phyloP scores from a whole-genome alignment of 257 asterid genomes.

The Solanum tacnaense region DNA sequence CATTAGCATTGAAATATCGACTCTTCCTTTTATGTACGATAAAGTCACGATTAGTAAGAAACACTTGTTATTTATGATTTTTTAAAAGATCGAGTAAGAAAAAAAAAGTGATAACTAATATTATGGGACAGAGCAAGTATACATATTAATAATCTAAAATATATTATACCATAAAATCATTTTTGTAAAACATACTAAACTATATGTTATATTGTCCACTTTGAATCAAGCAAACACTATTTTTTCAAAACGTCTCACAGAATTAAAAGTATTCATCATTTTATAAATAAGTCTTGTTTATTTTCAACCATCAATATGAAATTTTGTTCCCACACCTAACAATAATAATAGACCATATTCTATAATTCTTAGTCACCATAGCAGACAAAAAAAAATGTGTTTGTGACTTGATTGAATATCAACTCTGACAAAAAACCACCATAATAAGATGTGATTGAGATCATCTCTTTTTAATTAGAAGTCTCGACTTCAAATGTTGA shows the following conservation, averaged over 20 bases:
- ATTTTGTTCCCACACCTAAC: not conserved
- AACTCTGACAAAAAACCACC: not conserved
- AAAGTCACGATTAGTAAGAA: not conserved
- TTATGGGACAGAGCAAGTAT: not conserved
- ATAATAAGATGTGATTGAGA: not conserved
- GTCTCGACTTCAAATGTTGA: not conserved
- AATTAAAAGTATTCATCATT: not conserved
- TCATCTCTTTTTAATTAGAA: not conserved
- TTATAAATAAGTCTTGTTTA: not conserved
- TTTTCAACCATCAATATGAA: not conserved
- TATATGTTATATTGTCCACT: accelerated
- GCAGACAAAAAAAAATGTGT: not conserved
- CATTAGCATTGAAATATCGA: not conserved
- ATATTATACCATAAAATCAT: not conserved
- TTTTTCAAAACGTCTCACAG: not conserved
- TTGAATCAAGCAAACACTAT: too few relatives aligned
- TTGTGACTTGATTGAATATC: not conserved
- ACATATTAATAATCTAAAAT: not conserved
- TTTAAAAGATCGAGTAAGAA: too few relatives aligned
- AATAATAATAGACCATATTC: not conserved
- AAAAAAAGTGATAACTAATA: not conserved
- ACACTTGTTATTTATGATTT: not conserved
- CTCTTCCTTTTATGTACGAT: not conserved
- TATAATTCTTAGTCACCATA: not conserved
- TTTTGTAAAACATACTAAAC: not conserved